phyloP scores from a whole-genome alignment of 2,329 filamentous ascomycete genomes.

The Apiospora marii region DNA sequence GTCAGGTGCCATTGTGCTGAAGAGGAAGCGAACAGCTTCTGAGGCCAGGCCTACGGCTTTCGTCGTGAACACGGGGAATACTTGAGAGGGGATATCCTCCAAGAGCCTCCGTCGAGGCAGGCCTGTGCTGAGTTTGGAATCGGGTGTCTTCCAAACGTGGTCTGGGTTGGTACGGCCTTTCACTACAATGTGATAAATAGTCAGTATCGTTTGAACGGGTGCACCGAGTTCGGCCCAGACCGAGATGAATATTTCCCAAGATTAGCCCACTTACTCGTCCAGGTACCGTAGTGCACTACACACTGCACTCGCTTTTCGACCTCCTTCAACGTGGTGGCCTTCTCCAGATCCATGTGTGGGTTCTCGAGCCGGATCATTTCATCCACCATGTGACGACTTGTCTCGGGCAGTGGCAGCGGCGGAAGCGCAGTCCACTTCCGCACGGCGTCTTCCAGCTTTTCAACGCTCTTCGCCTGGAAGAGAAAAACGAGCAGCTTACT shows the following conservation, averaged over 20 bases:
- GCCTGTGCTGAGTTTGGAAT: conserved; percentile 10
- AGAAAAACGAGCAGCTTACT: conserved; percentile 21
- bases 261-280: conserved; percentile 24
- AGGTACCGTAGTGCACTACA: conserved; percentile 27
- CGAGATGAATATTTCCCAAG: neutral
- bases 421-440: conserved; percentile 24
- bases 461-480: conserved; percentile 7
- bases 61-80: conserved; percentile 22
- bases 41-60: conserved; percentile 24
- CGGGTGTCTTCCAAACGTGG: neutral
- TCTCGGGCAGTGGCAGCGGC: conserved; percentile 21
- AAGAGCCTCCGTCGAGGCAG: neutral
- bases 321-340: conserved; percentile 24
- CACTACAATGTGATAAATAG: neutral
- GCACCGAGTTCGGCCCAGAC: neutral
- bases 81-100: neutral
- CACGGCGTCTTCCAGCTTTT: conserved; percentile 23
- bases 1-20: conserved; percentile 22
- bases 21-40: conserved; percentile 26
- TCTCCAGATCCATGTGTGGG: conserved; percentile 27
- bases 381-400: conserved; percentile 25
- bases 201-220: neutral
- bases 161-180: neutral
- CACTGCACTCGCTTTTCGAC: conserved; percentile 26
- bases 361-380: conserved; percentile 25